Percentiles rank a stretch among this genome's conserved stretches.
Conservation (phyloP, 2,329 filamentous ascomycete genomes). For the Pestalotiopsis sp. region DNA sequence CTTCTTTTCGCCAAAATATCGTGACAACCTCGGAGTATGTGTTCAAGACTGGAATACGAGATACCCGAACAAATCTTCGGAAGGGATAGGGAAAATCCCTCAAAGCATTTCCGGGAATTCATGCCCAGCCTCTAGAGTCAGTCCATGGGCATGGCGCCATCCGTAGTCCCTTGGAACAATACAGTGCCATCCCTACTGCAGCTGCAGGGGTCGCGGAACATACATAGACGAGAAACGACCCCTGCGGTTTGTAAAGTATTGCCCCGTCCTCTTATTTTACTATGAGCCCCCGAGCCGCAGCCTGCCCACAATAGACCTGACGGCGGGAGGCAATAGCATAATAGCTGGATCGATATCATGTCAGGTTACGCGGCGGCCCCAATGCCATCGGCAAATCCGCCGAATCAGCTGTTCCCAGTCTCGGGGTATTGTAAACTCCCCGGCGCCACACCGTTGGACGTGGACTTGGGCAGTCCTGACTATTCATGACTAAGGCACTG, state of each 20-base stretch:
- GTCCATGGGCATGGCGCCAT: not conserved
- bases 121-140: not conserved
- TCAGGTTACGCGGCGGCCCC: conserved; percentile 4
- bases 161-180: not conserved
- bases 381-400: not conserved
- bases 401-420: conserved; percentile 4
- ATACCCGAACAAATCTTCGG: not conserved
- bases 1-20: not conserved
- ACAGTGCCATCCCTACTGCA: not conserved
- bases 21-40: not conserved
- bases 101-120: conserved; percentile 1
- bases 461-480: conserved; percentile 1
- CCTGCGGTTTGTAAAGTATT: not conserved
- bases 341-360: conserved; percentile 1
- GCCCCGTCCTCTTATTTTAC: conserved; percentile 6
- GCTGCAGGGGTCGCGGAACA: not conserved
- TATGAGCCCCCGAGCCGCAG: not conserved
- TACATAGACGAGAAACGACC: not conserved
- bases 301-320: conserved; percentile 1
- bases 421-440: not conserved
- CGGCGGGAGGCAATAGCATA: not conserved
- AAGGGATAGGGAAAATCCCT: not conserved
- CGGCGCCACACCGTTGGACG: not conserved
- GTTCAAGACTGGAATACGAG: not conserved
- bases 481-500: conserved; percentile 1